phyloP scores from a whole-genome alignment of 1,284 basidiomycete species.

The Cystobasidium pallidum region DNA sequence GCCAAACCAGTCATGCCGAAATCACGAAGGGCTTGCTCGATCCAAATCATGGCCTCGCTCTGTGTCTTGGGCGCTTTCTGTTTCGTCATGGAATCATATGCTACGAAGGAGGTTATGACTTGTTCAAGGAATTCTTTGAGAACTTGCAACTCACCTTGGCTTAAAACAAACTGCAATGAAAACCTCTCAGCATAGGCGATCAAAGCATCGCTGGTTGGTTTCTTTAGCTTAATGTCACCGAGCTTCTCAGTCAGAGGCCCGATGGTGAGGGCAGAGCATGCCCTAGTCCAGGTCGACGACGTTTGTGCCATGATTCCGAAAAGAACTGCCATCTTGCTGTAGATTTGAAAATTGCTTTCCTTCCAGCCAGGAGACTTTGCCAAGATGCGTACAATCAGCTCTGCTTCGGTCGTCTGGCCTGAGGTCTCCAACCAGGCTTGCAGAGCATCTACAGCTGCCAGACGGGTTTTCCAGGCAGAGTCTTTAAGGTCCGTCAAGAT shows the following conservation, averaged over 20 bases:
- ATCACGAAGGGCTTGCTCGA: constrained; percentile 83
- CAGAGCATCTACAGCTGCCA: constrained; percentile 87
- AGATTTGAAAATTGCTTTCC: constrained; percentile 98
- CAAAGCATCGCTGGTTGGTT: constrained; percentile 89
- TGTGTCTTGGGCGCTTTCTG: constrained; percentile 97
- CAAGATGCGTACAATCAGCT: constrained; percentile 86
- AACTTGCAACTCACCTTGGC: constrained; percentile 85
- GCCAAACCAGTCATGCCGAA: constrained; percentile 90
- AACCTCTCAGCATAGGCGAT: constrained; percentile 84
- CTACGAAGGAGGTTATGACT: constrained; percentile 58
- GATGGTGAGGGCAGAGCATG: constrained; percentile 79
- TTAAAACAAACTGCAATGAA: constrained; percentile 89
- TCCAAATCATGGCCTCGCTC: constrained; percentile 87
- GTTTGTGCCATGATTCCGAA: constrained; percentile 73
- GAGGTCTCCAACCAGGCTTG: constrained; percentile 75
- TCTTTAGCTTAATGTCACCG: constrained; percentile 96
- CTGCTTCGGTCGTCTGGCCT: constrained; percentile 71
- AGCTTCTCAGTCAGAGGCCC: constrained; percentile 92
- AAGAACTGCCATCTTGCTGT: constrained; percentile 79
- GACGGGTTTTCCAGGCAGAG: constrained; percentile 87
- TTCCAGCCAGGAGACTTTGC: constrained; percentile 90
- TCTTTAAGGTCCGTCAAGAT: constrained; percentile 77
- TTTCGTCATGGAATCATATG: constrained; percentile 85
- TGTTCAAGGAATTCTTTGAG: no score
- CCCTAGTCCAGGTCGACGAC: constrained; percentile 80